Conservation (phyloP, 1,284 basidiomycete genomes). For the Sphaerobolus stellatus region DNA sequence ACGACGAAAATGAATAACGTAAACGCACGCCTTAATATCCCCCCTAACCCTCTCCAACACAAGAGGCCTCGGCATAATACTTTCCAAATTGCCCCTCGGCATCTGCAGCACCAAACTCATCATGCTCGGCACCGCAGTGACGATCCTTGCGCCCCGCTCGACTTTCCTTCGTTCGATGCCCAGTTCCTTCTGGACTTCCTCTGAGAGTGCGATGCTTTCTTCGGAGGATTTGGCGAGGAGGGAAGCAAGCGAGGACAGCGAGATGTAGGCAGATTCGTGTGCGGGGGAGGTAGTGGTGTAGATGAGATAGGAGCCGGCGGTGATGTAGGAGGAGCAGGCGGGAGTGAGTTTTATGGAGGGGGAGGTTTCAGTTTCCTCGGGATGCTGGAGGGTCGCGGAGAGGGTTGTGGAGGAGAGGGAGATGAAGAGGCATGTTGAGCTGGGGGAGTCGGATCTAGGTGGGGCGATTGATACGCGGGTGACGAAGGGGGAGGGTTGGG, state of each 20-base stretch:
- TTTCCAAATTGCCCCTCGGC: slow-evolving; percentile 97
- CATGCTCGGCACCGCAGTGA: slow-evolving; percentile 78
- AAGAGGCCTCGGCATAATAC: slow-evolving; percentile 88
- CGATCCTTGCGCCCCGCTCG: slow-evolving; percentile 85
- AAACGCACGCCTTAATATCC: slow-evolving; percentile 69
- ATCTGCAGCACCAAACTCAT: slow-evolving; percentile 96
- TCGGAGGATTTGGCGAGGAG: slow-evolving; percentile 27
- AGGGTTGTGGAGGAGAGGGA: slow-evolving; percentile 49
- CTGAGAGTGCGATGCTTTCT: slow-evolving; percentile 14
- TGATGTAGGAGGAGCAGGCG: slow-evolving; percentile 77
- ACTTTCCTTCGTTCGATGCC: slow-evolving; percentile 68
- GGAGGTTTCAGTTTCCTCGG: not conserved
- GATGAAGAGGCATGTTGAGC: slow-evolving; percentile 45
- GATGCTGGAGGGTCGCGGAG: not conserved
- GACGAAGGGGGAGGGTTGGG: not conserved
- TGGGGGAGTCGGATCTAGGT: not conserved
- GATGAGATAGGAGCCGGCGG: slow-evolving; percentile 82
- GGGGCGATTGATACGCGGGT: not conserved
- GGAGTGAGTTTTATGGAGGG: slow-evolving; percentile 18
- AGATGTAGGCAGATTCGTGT: slow-evolving; percentile 80
- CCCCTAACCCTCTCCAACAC: slow-evolving; percentile 81
- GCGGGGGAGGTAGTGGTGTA: slow-evolving; percentile 71
- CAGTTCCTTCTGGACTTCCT: slow-evolving; percentile 30
- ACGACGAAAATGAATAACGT: not conserved
- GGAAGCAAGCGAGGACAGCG: slow-evolving; percentile 40